Evolutionary conservation across 192 early-diverging fungal genomes (phyloP).

Genomic region (Linnemannia hyalina): DNA sequence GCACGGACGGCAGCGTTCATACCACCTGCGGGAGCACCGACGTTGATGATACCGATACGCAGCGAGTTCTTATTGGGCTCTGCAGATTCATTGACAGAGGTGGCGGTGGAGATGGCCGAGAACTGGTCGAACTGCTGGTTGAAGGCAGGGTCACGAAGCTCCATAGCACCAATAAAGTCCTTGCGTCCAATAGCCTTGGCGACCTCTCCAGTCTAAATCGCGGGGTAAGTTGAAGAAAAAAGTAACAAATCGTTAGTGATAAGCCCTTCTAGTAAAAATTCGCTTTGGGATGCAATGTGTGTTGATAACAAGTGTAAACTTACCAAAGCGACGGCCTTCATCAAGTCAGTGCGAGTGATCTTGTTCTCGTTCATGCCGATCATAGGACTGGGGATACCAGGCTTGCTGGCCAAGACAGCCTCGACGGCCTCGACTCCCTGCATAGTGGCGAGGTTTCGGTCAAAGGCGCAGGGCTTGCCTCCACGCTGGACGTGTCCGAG

Average conservation of each 20-base stretch:
- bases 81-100: background rate
- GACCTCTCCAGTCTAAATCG: constrained; percentile 82
- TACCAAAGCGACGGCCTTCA: constrained; percentile 92
- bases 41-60: constrained; percentile 92
- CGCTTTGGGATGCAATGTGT: too few relatives aligned
- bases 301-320: constrained; percentile 11
- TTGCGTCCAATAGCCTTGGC: constrained; percentile 84
- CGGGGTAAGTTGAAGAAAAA: background rate
- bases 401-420: constrained; percentile 87
- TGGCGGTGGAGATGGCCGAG: constrained; percentile 67
- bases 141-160: constrained; percentile 90
- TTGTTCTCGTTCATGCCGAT: constrained; percentile 94
- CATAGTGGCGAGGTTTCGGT: constrained; percentile 93
- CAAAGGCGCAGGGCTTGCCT: constrained; percentile 90
- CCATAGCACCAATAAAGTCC: constrained; percentile 92
- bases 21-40: constrained; percentile 96
- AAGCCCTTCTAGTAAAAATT: background rate
- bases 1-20: constrained; percentile 97
- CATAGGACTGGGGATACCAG: constrained; percentile 90
- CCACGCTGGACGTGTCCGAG: constrained; percentile 97
- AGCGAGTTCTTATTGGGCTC: constrained; percentile 56
- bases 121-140: constrained; percentile 72
- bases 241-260: background rate
- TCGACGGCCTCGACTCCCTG: constrained; percentile 97
- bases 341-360: constrained; percentile 86